Evolutionary conservation across 2,329 filamentous ascomycete genomes (phyloP), one percentile per base, ranked within the genome.

Genomic region (Xylaria sp.): DNA sequence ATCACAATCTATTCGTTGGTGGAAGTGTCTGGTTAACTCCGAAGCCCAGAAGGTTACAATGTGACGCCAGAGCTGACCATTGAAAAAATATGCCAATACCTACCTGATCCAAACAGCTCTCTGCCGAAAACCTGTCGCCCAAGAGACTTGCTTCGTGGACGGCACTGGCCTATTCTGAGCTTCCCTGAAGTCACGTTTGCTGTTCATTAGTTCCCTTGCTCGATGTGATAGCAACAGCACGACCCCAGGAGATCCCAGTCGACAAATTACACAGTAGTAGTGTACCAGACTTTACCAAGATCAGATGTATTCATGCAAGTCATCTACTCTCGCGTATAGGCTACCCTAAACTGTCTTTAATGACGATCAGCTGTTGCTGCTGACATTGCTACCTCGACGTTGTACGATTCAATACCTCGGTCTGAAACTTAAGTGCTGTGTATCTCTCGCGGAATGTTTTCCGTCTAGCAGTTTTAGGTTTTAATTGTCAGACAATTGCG

Each of bases 51-150:
- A 64, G 36, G 20, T 42, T 17, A 28, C 48, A 28, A 26, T 53
- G 56, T 65, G 20, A 60, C 46, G 56, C 54, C 15, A 54, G 23
- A 42, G 6, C 9, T 44, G 48, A 60, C 53, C 33, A 40, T 38
- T 57, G 38, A 26, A 40, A 23, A 23, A 7, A 57, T 23, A 10
- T 40, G 33, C 33, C 26, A 51, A 23, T 17, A 51, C 23, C 46
- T 31, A n/a, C 26, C n/a, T 28, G 15, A 53, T n/a, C n/a, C 15
- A 53, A 6, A 28, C 23, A 9, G 23, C 46, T 28, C 46, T 28
- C 46, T 28, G 26, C 4, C 9, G 49, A n/a, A 3, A 26, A 31
- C 4, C 9, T 13, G 13, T 28, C 11, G 23, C 10, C 20, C 4
- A 53, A 33, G 49, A 53, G 23, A 17, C 46, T 17, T 49, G 26